Base-by-base conservation (phyloP, 371 early-diverging fungal genomes). In the Syncephalis fuscata region DNA sequence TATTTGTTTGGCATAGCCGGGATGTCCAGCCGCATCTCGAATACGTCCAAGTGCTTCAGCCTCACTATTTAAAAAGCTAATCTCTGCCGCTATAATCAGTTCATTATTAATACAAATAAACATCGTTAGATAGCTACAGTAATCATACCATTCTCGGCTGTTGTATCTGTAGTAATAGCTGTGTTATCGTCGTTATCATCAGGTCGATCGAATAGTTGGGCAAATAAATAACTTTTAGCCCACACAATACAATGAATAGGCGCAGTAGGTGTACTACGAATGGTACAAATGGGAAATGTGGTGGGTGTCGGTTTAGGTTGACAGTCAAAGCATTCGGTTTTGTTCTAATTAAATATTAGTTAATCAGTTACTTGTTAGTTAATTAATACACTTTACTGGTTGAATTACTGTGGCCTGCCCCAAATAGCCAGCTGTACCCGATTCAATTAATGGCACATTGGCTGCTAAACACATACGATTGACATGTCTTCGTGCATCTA, bases 191-290 rank as follows among this genome's bases (percentile, higher is more conserved):
- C 77, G 16, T 80, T 81, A 14, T 82, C 79, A 21, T 80, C 76
- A 3, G 75, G 67, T 48, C 67, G 62, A 25, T 90, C 92, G 68
- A 96, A 93, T 24, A 94, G 71, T 60, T 86, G 77, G 24, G 75
- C 82, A 58, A 66, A 62, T 41, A 96, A 66, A 60, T 84, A 95
- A 52, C 79, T 83, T 64, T 98, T 98, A 46, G 96, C 92, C 99
- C 99, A 99, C 20, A 94, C 95, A 47, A 99, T 88, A 54, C 99
- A 98, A 64, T 99, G 99, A 38, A 97, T 89, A 10, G 98, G 96
- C 22, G 78, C 77, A 40, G 78, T 83, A 0, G 99, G 99, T 2
- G 92, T 97, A 37, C 85, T 82, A 43, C 98, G 77, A 54, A 99
- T 96, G 2, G 99, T 99, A 61, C 99, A 99, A 1, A 99, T 88